phyloP scores from a whole-genome alignment of 345 rosid genomes.

The Aquilaria malaccensis region DNA sequence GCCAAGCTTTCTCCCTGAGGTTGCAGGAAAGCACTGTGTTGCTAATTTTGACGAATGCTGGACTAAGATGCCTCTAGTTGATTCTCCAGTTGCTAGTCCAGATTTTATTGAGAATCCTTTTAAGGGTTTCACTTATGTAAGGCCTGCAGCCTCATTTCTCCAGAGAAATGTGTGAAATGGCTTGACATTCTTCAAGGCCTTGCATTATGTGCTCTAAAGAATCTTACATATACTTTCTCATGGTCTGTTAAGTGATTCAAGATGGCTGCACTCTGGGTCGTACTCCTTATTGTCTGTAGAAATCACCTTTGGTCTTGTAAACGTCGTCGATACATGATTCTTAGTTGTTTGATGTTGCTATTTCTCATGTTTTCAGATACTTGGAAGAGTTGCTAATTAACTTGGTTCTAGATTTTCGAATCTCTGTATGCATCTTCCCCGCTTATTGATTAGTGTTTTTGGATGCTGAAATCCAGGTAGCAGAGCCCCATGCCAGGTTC shows the following conservation, averaged over 20 bases:
- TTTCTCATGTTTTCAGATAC: too few relatives aligned
- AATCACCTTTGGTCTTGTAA: slow-evolving; percentile 2
- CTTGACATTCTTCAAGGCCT: background rate
- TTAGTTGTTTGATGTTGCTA: too few relatives aligned
- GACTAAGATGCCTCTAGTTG: slow-evolving; percentile 41
- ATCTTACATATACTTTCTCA: background rate
- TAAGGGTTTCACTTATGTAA: slow-evolving; percentile 33
- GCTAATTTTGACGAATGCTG: slow-evolving; percentile 46
- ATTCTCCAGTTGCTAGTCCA: slow-evolving; percentile 49
- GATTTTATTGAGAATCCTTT: slow-evolving; percentile 36
- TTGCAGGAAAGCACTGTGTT: slow-evolving; percentile 41
- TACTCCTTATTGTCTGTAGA: background rate
- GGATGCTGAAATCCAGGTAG: background rate
- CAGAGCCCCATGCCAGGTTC: too few relatives aligned
- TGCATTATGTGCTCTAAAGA: too few relatives aligned
- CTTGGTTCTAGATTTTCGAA: too few relatives aligned
- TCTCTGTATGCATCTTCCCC: too few relatives aligned
- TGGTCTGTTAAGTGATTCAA: background rate
- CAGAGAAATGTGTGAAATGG: slow-evolving; percentile 17
- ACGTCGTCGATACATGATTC: too few relatives aligned
- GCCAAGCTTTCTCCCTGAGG: slow-evolving; percentile 48
- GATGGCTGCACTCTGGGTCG: background rate
- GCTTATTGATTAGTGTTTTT: background rate
- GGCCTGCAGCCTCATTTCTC: slow-evolving; percentile 31
- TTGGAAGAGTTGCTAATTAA: too few relatives aligned